Conservation (phyloP, 371 early-diverging fungal species). For the Basidiobolus meristosporus region DNA sequence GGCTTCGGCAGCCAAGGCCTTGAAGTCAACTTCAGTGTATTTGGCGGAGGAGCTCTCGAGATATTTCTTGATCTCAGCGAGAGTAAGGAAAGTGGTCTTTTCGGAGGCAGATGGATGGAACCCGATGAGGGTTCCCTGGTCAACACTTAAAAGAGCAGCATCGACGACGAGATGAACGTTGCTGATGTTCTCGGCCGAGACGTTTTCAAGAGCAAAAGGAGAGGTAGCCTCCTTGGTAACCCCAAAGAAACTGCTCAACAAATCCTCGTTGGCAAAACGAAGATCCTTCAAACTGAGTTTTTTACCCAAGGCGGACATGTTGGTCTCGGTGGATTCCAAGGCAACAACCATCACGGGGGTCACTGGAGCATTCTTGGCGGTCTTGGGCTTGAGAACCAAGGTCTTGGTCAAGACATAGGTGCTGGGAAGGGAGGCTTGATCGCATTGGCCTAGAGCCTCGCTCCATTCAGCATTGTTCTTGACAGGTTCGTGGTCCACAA, state of each 20-base stretch:
- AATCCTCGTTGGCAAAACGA: conserved; percentile 40
- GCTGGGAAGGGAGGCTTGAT: conserved; percentile 8
- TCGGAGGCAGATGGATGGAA: conserved; percentile 35
- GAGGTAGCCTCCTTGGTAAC: conserved; percentile 36
- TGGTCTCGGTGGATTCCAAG: conserved; percentile 21
- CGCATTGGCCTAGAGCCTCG: conserved; percentile 11
- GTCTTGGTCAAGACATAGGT: conserved; percentile 43
- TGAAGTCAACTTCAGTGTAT: conserved; percentile 18
- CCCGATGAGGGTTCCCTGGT: conserved; percentile 20
- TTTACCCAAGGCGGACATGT: conserved; percentile 27
- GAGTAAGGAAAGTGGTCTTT: conserved; percentile 29
- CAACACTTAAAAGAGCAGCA: conserved; percentile 15
- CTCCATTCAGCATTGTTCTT: conserved; percentile 30
- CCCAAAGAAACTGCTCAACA: conserved; percentile 25
- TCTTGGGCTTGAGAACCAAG: conserved; percentile 52
- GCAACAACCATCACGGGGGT: conserved; percentile 44
- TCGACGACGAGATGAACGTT: conserved; percentile 35
- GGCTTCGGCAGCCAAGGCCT: conserved; percentile 17
- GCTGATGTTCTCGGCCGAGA: conserved; percentile 16
- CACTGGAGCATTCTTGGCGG: conserved; percentile 33
- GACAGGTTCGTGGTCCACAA: conserved; percentile 26
- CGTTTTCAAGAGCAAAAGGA: conserved; percentile 34
- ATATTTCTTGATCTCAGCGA: conserved; percentile 20
- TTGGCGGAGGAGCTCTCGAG: conserved; percentile 15
- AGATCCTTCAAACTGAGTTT: conserved; percentile 41